Evolutionary conservation across 768 basidiomycete species (phyloP), one percentile per base, ranked within the genome.

Genomic region (Pisolithus microcarpus): DNA sequence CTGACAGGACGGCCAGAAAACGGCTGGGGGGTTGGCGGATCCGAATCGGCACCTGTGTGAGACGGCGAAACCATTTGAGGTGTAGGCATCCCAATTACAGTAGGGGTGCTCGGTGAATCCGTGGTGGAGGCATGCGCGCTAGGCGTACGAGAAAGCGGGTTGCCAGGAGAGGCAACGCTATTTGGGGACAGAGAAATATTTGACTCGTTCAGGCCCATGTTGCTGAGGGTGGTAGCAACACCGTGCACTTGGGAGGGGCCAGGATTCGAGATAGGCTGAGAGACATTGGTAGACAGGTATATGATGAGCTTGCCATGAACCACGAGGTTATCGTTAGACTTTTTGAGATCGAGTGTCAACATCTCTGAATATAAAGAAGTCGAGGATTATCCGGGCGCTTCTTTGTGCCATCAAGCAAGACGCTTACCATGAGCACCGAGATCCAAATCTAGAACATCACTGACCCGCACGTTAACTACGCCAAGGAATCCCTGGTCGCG

Each of bases 261-360:
- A 30, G 90, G 84, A 66, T 91, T 93, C 58, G 79, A 75, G 59
- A 94, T 91, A 34, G 92, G 90, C 58, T 85, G 82, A 52, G 72
- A 79, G 64, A 90, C 76, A 63, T 97, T 94, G 45, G 96, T 97
- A 16, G 92, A 94, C 36, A 99, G 79, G 70, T 95, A 93, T 58
- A 98, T 81, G 67, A 97, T 94, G 58, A 99, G 81, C 71, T 97
- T 97, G 43, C 96, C 96, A 62, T 98, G 93, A 4, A 99, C 96
- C 44, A 93, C 89, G 24, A 96, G 81, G 65, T 96, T 94, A 69
- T 99, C 96, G 60, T 95, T 96, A n/a, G 94, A 97, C 70, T 95
- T 95, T 75, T 97, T 96, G 61, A 99, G 74, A 64, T 98, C 96
- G 58, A 94, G 68, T 1, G 95, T 97, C 46, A 98, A 79, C 85